Percentiles rank a stretch among this genome's conserved stretches.
These are phyloP conservation scores for Mycena chlorophos DNA, from an alignment of 768 basidiomycete species.

Conservation along the genomic window DNA sequence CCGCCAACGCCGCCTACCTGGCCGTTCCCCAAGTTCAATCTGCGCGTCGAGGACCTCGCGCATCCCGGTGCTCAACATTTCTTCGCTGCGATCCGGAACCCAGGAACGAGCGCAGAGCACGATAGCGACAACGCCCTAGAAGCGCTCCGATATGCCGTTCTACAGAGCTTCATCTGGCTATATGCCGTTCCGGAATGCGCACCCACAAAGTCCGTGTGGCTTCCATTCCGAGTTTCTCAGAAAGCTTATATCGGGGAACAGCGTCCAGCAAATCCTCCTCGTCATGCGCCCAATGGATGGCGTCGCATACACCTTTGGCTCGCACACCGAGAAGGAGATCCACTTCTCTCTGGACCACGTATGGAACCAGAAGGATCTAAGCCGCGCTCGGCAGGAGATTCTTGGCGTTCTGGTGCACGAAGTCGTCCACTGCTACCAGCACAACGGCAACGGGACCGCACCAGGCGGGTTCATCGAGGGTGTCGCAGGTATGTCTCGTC, in stretches of 20 bases:
- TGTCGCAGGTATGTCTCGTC: conserved; percentile 59
- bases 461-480: conserved; percentile 78
- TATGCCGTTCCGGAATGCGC: conserved; percentile 38
- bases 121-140: conserved; percentile 44
- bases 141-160: conserved; percentile 43
- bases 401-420: conserved; percentile 69
- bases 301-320: conserved; percentile 67
- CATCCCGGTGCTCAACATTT: conserved; percentile 62
- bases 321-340: conserved; percentile 63
- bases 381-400: conserved; percentile 60
- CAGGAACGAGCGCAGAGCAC: neutral
- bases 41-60: conserved; percentile 58
- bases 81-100: conserved; percentile 28
- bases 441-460: conserved; percentile 58
- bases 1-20: conserved; percentile 33
- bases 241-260: conserved; percentile 23
- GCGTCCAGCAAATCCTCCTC: conserved; percentile 55
- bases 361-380: conserved; percentile 36
- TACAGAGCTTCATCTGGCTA: conserved; percentile 50
- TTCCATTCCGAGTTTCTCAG: neutral
- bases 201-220: conserved; percentile 37
- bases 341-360: conserved; percentile 72
- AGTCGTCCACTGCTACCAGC: conserved; percentile 78
- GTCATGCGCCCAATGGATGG: conserved; percentile 68
- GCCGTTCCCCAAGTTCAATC: conserved; percentile 55